phyloP scores from a whole-genome alignment of 371 early-diverging fungal genomes.

The Mortierella sp. region DNA sequence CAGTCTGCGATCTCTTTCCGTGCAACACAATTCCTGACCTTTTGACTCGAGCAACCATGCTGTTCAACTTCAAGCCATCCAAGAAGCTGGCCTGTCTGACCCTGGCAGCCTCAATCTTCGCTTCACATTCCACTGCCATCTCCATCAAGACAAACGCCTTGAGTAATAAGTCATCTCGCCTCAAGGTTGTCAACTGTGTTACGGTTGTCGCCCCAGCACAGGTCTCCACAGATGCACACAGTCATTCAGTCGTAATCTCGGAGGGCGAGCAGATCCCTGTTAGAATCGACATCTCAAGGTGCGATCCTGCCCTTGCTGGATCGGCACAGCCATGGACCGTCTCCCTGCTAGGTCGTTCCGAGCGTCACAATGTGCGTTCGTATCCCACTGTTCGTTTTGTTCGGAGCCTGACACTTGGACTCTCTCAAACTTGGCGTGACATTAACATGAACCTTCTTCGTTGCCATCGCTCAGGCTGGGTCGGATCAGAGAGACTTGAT shows the following conservation, averaged over 20 bases:
- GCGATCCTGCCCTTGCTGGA: neutral
- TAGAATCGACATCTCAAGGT: neutral
- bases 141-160: no score
- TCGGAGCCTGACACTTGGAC: no score
- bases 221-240: neutral
- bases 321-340: constrained; percentile 1
- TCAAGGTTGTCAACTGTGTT: no score
- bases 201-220: no score
- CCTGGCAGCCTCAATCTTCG: neutral
- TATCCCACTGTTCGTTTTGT: neutral
- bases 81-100: neutral
- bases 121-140: neutral
- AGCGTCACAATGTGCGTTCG: neutral
- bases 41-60: no score
- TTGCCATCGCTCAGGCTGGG: neutral
- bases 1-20: no score
- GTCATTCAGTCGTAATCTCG: no score
- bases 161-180: no score
- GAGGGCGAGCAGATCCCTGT: neutral
- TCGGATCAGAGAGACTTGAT: no score
- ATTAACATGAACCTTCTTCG: neutral
- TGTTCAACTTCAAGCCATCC: neutral
- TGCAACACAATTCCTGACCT: no score
- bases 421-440: neutral
- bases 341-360: neutral